Conservation (phyloP, 83 land plant genomes). For the Picea abies region DNA sequence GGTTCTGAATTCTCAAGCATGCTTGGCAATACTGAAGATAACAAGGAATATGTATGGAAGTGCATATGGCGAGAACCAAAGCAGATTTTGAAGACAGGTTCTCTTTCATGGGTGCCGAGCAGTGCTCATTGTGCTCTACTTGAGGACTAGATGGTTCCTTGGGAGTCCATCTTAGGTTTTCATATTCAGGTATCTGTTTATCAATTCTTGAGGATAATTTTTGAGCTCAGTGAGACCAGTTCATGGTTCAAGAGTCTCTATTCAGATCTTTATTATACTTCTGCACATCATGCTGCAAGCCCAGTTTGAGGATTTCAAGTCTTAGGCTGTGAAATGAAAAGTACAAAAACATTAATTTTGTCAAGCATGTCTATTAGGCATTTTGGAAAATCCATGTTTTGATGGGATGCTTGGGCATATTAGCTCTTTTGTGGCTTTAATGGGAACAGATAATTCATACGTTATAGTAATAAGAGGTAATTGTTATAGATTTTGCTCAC, state of each 20-base stretch:
- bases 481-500: too few relatives aligned
- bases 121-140: constrained; percentile 37
- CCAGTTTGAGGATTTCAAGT: too few relatives aligned
- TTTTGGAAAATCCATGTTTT: too few relatives aligned
- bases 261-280: too few relatives aligned
- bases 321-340: too few relatives aligned
- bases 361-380: too few relatives aligned
- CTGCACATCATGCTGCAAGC: too few relatives aligned
- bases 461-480: too few relatives aligned
- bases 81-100: constrained; percentile 30
- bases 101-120: constrained; percentile 30
- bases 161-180: not conserved
- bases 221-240: not conserved
- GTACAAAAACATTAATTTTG: too few relatives aligned
- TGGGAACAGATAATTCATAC: too few relatives aligned
- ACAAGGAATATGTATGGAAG: constrained; percentile 17
- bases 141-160: constrained; percentile 22
- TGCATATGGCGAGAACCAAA: constrained; percentile 36
- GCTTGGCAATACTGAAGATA: not conserved
- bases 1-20: not conserved
- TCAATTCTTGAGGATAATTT: not conserved
- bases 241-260: not conserved
- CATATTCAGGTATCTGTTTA: not conserved
- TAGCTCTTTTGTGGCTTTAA: too few relatives aligned
- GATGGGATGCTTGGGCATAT: too few relatives aligned